Percentiles rank a stretch among this genome's conserved stretches.
Conservation (phyloP, 2,329 filamentous ascomycete genomes). For the Parasarocladium wereldwijsianum region DNA sequence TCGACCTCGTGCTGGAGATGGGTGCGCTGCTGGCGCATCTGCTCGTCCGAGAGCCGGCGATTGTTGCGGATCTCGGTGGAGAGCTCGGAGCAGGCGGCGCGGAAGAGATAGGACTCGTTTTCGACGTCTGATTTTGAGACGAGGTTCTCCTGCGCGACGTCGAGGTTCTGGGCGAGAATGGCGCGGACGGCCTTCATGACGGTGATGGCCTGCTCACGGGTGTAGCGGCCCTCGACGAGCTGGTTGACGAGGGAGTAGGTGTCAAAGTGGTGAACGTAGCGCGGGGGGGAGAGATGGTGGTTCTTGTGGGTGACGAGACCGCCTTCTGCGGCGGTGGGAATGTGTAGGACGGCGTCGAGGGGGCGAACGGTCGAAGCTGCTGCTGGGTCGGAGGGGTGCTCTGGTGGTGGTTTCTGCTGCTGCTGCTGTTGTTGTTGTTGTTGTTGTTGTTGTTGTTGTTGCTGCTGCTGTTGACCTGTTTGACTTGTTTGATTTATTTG, state of each 20-base stretch:
- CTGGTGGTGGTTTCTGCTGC: constrained; percentile 3
- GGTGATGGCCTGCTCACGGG: constrained; percentile 58
- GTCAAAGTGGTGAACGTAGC: constrained; percentile 93
- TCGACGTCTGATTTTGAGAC: constrained; percentile 88
- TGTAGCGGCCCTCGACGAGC: constrained; percentile 61
- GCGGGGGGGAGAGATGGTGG: constrained; percentile 57
- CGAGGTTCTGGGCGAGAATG: constrained; percentile 64
- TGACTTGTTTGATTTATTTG: not conserved
- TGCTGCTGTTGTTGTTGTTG: constrained; percentile 5
- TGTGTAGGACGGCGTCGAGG: constrained; percentile 35
- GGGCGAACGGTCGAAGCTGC: constrained; percentile 30
- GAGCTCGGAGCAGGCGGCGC: constrained; percentile 84
- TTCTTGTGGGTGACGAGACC: constrained; percentile 29
- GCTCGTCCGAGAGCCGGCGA: constrained; percentile 62
- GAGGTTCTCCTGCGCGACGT: constrained; percentile 63
- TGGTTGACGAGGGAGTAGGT: constrained; percentile 79
- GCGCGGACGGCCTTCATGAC: constrained; percentile 85
- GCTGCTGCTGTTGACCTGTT: constrained; percentile 7
- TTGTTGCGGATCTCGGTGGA: constrained; percentile 73
- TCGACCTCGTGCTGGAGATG: constrained; percentile 92
- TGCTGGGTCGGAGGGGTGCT: too few species aligned
- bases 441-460: constrained; percentile 6
- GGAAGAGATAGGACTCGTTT: constrained; percentile 89
- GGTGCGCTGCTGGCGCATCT: constrained; percentile 68
- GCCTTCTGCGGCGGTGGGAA: constrained; percentile 25